Percentiles rank a stretch among this genome's conserved stretches.
These are phyloP conservation scores for Penstemon newberryi DNA, from an alignment of 257 asterid species.

Conservation along the genomic window DNA sequence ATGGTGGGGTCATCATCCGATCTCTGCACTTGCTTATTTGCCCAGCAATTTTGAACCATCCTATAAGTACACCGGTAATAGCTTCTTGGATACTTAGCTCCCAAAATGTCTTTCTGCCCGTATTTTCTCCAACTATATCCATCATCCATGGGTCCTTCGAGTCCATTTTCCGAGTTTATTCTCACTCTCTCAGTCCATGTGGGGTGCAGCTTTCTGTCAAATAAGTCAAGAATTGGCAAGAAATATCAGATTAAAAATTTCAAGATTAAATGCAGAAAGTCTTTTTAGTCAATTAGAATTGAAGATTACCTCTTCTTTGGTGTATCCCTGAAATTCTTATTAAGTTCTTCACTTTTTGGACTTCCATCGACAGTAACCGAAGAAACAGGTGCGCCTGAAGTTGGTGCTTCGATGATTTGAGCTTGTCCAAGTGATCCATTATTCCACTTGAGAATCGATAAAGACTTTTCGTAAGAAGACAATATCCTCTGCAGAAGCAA, in stretches of 20 bases:
- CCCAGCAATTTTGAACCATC: slow-evolving; percentile 64
- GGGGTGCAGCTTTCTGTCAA: slow-evolving; percentile 71
- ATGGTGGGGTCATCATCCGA: slow-evolving; percentile 77
- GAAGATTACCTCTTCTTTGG: slow-evolving; percentile 66
- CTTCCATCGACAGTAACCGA: slow-evolving; percentile 59
- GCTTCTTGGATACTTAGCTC: slow-evolving; percentile 67
- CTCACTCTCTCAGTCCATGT: slow-evolving; percentile 73
- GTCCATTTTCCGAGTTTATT: slow-evolving; percentile 55
- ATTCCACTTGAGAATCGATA: slow-evolving; percentile 59
- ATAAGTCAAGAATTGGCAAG: slow-evolving; percentile 21
- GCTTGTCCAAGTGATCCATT: slow-evolving; percentile 36
- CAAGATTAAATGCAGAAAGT: not conserved
- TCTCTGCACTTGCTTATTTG: slow-evolving; percentile 92
- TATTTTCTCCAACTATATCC: slow-evolving; percentile 92
- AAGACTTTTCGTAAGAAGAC: slow-evolving; percentile 72
- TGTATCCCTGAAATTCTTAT: slow-evolving; percentile 36
- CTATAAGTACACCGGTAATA: slow-evolving; percentile 89
- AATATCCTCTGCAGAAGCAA: slow-evolving; percentile 63
- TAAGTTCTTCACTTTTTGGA: slow-evolving; percentile 48
- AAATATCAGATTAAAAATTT: not conserved
- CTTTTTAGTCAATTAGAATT: not conserved
- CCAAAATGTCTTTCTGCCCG: slow-evolving; percentile 62
- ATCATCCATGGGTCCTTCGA: slow-evolving; percentile 79
- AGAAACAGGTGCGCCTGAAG: slow-evolving; percentile 39
- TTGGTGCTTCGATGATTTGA: slow-evolving; percentile 21